phyloP scores from a whole-genome alignment of 2,329 filamentous ascomycete species.

The Sclerotinia trifoliorum region DNA sequence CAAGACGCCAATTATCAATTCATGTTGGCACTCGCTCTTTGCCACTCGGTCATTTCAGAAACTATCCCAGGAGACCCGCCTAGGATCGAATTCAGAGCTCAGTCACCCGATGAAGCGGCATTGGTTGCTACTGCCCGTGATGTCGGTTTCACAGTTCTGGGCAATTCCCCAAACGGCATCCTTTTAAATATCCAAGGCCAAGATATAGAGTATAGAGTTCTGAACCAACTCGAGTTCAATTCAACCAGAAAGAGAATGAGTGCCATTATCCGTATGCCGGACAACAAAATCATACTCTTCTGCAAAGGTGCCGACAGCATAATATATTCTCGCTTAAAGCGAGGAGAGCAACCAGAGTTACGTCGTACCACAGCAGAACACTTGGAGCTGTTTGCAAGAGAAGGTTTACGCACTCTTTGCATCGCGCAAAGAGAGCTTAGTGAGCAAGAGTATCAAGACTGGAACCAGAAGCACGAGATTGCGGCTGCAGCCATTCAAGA shows the following conservation, averaged over 20 bases:
- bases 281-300: slow-evolving; percentile 84
- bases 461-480: slow-evolving; percentile 83
- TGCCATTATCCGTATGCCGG: slow-evolving; percentile 91
- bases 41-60: slow-evolving; percentile 94
- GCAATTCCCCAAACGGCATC: slow-evolving; percentile 75
- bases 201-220: slow-evolving; percentile 78
- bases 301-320: slow-evolving; percentile 98
- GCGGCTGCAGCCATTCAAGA: slow-evolving; percentile 81
- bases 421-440: slow-evolving; percentile 79
- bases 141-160: slow-evolving; percentile 90
- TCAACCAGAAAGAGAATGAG: slow-evolving; percentile 97
- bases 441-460: slow-evolving; percentile 79
- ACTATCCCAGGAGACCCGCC: slow-evolving; percentile 85
- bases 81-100: slow-evolving; percentile 91
- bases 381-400: slow-evolving; percentile 92
- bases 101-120: slow-evolving; percentile 94
- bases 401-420: slow-evolving; percentile 91
- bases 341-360: slow-evolving; percentile 81
- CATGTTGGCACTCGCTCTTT: slow-evolving; percentile 93
- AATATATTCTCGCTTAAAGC: slow-evolving; percentile 87
- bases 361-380: slow-evolving; percentile 85
- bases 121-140: slow-evolving; percentile 92
- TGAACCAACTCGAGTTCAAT: slow-evolving; percentile 97
- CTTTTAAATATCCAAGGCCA: slow-evolving; percentile 83
- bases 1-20: slow-evolving; percentile 78